These are phyloP conservation scores for Xylariaceae sp. DNA, from an alignment of 2,329 filamentous ascomycete genomes.

Conservation along the genomic window DNA sequence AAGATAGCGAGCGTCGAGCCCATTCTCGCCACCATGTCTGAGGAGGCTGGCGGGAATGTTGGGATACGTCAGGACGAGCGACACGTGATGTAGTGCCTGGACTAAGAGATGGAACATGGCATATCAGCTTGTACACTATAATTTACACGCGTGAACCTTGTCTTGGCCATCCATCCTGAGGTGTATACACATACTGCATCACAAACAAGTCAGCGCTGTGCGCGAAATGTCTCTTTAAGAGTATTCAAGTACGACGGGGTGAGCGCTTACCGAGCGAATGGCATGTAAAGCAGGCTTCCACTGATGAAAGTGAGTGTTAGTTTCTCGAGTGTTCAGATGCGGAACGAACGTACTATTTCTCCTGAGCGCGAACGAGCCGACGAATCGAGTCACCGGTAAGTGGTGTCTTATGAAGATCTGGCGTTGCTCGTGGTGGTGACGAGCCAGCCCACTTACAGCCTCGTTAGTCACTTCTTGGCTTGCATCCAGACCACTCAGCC, in stretches of 20 bases:
- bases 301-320: too few species aligned
- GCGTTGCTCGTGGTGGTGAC: conserved; percentile 3
- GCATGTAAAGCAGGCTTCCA: neutral
- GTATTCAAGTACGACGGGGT: too few species aligned
- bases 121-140: too few species aligned
- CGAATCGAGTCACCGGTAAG: conserved; percentile 5
- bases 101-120: neutral
- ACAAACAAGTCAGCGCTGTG: too few species aligned
- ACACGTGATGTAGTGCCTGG: conserved; percentile 2
- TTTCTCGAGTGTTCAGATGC: too few species aligned
- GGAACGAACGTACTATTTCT: neutral
- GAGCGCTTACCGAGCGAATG: neutral
- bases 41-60: conserved; percentile 19
- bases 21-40: conserved; percentile 31
- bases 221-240: too few species aligned
- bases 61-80: conserved; percentile 6
- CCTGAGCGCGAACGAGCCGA: neutral
- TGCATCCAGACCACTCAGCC: neutral
- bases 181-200: too few species aligned
- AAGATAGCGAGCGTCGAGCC: conserved; percentile 30
- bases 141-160: too few species aligned
- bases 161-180: too few species aligned
- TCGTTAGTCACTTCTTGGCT: neutral
- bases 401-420: conserved; percentile 1
- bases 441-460: too few species aligned